Evolutionary conservation across 768 basidiomycete genomes (phyloP), one percentile per base, ranked within the genome.

Genomic region (Russula griseocarnosa): DNA sequence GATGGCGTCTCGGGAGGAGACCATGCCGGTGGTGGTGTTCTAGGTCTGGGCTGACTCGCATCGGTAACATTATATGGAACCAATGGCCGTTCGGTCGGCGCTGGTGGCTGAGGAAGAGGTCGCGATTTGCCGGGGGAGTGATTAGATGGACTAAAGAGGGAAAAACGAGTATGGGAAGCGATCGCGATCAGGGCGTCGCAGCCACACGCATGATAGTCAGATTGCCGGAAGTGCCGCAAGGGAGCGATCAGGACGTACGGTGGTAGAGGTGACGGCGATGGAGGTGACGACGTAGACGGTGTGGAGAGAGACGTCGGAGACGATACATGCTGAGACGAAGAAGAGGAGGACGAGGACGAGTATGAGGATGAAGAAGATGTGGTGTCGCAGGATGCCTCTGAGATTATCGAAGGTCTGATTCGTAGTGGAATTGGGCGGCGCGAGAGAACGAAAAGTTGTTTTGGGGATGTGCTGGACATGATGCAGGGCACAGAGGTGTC

Each of bases 1-100:
- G 26, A 16, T 36, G 34, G n/a, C 3, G 55, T 56, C 38, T 24
- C 53, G 8, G 54, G 64, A 3, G 64, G 64, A 20, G 64, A 65
- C 64, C 64, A 65, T n/a, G 64, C 64, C 5, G 64, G 64, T 13
- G 64, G 64, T 42, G 64, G 64, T 16, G 64, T 36, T 20, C 58
- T 52, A 2, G 59, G 42, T 51, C 64, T 59, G 13, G 24, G 22
- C n/a, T 56, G 36, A 2, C 53, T 50, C 28, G 42, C 16, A 5
- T 36, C 10, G 16, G 47, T 22, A 24, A 30, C 20, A 28, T 40
- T n/a, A 53, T 22, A 57, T 0, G 56, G 51, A 28, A 26, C 26
- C 1, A 44, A 20, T 1, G 51, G 38, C 5, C 42, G 58, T n/a
- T n/a, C 46, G 30, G 34, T 24, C 53, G n/a, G 30, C 30, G 56